Evolutionary conservation across 768 basidiomycete genomes (phyloP).

Genomic region (Pluteus cervinus): DNA sequence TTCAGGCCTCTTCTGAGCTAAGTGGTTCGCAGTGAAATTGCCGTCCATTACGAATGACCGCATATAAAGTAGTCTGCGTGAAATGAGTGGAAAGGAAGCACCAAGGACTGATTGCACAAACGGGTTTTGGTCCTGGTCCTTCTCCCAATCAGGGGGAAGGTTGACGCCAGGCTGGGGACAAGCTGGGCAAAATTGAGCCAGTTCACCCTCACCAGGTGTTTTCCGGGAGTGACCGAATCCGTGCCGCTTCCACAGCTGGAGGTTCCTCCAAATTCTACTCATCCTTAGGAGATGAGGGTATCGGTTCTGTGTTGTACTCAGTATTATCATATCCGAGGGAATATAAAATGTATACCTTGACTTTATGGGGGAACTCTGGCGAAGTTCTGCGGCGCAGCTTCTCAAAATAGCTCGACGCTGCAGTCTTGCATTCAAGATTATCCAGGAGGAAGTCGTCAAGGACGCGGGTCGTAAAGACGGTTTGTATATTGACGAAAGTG

Average conservation of each 20-base stretch:
- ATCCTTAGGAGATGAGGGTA: slow-evolving; percentile 11
- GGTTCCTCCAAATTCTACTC: slow-evolving; percentile 10
- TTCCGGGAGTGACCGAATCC: no score
- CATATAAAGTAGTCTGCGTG: not conserved
- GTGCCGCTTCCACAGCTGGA: slow-evolving; percentile 10
- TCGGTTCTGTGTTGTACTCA: no score
- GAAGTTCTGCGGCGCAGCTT: slow-evolving; percentile 7
- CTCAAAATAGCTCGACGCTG: slow-evolving; percentile 11
- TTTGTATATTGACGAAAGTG: slow-evolving; percentile 2
- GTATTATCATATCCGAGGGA: no score
- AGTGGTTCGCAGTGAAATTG: slow-evolving; percentile 15
- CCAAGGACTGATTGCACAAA: not conserved
- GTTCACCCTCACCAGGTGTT: no score
- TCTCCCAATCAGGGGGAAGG: slow-evolving; percentile 15
- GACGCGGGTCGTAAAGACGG: slow-evolving; percentile 8
- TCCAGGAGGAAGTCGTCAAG: slow-evolving; percentile 7
- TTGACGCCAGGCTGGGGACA: slow-evolving; percentile 22
- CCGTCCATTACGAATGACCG: slow-evolving; percentile 10
- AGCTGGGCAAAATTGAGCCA: slow-evolving; percentile 15
- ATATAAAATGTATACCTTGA: no score
- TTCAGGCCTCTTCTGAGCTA: slow-evolving; percentile 3
- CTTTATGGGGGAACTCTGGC: not conserved
- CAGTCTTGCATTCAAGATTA: slow-evolving; percentile 13
- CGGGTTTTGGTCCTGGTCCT: slow-evolving; percentile 3
- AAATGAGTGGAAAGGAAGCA: not conserved